Evolutionary conservation across 2,329 filamentous ascomycete genomes (phyloP).

Genomic region (Microsporum audouinii): DNA sequence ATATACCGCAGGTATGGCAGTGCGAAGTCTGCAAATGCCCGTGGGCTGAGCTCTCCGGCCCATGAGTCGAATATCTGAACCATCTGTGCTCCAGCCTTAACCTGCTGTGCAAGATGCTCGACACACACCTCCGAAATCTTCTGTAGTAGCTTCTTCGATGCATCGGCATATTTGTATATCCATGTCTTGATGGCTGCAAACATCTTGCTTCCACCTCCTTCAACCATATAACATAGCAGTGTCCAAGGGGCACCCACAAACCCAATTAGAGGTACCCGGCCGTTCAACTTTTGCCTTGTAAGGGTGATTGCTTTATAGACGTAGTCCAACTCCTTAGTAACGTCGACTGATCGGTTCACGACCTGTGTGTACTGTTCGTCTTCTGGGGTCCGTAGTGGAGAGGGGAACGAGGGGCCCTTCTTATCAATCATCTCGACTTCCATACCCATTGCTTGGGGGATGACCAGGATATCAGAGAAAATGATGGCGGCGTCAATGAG

Average conservation of each 20-base stretch:
- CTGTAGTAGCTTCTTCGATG: constrained; percentile 67
- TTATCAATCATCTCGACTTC: constrained; percentile 96
- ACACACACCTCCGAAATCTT: constrained; percentile 94
- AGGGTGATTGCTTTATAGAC: constrained; percentile 92
- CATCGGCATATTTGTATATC: constrained; percentile 80
- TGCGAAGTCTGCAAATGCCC: constrained; percentile 71
- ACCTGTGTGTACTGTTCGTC: constrained; percentile 75
- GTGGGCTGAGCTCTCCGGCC: constrained; percentile 84
- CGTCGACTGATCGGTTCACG: constrained; percentile 67
- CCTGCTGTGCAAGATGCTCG: constrained; percentile 84
- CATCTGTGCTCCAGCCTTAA: constrained; percentile 86
- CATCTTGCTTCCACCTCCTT: constrained; percentile 89
- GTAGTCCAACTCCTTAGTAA: constrained; percentile 74
- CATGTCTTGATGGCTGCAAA: constrained; percentile 93
- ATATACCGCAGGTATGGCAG: constrained; percentile 81
- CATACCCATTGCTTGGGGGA: constrained; percentile 98
- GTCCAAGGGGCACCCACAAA: constrained; percentile 98
- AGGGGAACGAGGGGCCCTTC: constrained; percentile 88
- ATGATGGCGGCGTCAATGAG: constrained; percentile 96
- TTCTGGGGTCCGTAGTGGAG: constrained; percentile 64
- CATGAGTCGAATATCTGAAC: constrained; percentile 97
- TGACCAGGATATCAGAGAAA: constrained; percentile 95
- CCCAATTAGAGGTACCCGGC: constrained; percentile 82
- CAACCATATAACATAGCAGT: constrained; percentile 96
- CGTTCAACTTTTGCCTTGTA: constrained; percentile 75